Conservation (phyloP, 768 basidiomycete species). For the Rhizopogon vesiculosus region DNA sequence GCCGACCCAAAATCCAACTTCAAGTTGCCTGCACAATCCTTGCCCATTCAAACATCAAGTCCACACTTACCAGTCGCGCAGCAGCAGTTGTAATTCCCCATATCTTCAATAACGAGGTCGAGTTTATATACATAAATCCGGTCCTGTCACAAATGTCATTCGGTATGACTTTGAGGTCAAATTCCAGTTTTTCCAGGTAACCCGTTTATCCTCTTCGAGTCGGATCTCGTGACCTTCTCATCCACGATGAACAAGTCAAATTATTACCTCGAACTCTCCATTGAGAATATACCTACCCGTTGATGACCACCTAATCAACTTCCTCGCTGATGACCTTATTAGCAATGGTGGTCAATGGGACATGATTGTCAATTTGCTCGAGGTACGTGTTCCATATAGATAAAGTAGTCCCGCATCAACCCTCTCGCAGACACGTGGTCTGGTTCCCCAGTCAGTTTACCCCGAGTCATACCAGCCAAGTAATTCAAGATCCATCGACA, state of each 20-base stretch:
- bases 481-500: constrained; percentile 65
- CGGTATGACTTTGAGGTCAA: constrained; percentile 44
- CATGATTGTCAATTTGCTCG: constrained; percentile 72
- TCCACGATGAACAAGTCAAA: constrained; percentile 60
- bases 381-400: constrained; percentile 31
- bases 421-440: constrained; percentile 61
- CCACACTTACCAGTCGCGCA: constrained; percentile 58
- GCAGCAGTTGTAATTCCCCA: constrained; percentile 62
- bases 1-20: constrained; percentile 61
- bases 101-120: constrained; percentile 79
- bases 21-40: constrained; percentile 76
- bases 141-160: constrained; percentile 80
- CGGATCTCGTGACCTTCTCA: constrained; percentile 3
- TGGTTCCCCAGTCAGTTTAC: constrained; percentile 78
- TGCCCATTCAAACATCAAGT: constrained; percentile 60
- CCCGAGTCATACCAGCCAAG: constrained; percentile 86
- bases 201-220: constrained; percentile 10
- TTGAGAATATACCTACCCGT: constrained; percentile 78
- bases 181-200: constrained; percentile 81
- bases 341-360: constrained; percentile 96
- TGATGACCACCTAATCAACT: constrained; percentile 77
- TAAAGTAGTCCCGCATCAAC: constrained; percentile 5
- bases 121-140: constrained; percentile 80
- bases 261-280: constrained; percentile 86
- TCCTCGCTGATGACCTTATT: constrained; percentile 73